Base-by-base conservation (phyloP, 176 grass and related monocot genomes). In the Aegilops speltoides region DNA sequence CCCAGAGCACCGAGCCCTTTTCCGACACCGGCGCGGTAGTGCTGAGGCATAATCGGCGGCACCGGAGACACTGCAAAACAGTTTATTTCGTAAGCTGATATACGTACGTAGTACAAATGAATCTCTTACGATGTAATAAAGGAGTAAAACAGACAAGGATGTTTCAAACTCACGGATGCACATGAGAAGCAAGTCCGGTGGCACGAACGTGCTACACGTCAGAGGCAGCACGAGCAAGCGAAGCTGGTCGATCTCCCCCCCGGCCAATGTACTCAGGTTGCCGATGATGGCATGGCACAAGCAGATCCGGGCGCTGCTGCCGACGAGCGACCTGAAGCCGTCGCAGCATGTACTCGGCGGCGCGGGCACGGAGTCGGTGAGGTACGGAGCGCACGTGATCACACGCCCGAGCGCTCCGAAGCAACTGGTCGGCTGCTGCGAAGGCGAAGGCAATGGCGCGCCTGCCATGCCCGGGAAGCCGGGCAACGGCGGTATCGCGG, bases 251-350 rank as follows among this genome's bases (percentile, higher is more conserved):
- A 89, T 79, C 26, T 66, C 76, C 1, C 10, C 9, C 38, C 29
- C 8, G 40, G 65, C 16, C 4, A 84, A 1, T n/a, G 7, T 50
- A 57, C 60, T 56, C 50, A 85, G n/a, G 66, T 85, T 77, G 57
- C 82, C 87, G 33, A 54, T 89, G 16, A 89, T 24, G 40, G 75
- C 82, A 31, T 89, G 82, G 82, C 87, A 89, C 67, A 89, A 77
- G 54, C 87, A 85, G 74, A 89, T 71, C 40, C 48, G 56, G 64
- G 67, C 4, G 76, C 66, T n/a, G 37, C 33, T 48, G 24, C 23
- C 10, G 67, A 89, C 43, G 29, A 89, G 36, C 48, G 57, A 37
- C 64, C 69, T 80, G 38, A 89, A 37, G 7, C 77, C 75, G 14
- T 79, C 46, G 66, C 87, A 89, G 57, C 87, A 85, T 7, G 6